Base-by-base conservation (phyloP, 2,329 filamentous ascomycete genomes). In the Phoma sp. region DNA sequence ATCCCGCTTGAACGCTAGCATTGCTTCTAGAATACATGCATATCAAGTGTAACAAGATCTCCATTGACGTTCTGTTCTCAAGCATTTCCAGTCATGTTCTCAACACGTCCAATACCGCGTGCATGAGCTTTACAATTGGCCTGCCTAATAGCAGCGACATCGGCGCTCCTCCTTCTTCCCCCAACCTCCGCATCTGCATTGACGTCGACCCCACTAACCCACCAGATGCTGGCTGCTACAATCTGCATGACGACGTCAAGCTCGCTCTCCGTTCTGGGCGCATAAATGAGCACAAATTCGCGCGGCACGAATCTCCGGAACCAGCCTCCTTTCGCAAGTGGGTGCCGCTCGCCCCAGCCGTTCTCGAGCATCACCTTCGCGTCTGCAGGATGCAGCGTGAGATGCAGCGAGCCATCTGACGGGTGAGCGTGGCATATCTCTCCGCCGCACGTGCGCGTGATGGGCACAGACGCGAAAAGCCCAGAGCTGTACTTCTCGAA, bases 401-500 rank as follows among this genome's bases (percentile, higher is more conserved):
- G 80, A 73, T 96, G 91, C 82, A 95, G 80, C 3, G 86, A 89
- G 57, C 88, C 84, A 61, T 95, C 91, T 23, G 82, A 86, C 43
- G 87, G 84, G 74, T 96, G 91, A 9, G 91, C 85, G 71, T 96
- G 91, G 65, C 86, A 89, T 38, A 96, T 83, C 75, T 96, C 91
- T n/a, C 90, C 90, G 62, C 88, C 84, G 64, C 88, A 91, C 9
- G 86, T 90, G 27, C 84, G 83, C 68, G 88, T 88, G 58, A 88
- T 79, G 0, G 88, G 87, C 45, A 83, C 79, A 2, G 77, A 79
- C 1, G 88, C 83, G 73, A 93, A 95, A 0, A 96, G 80, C 0
- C 88, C 90, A 5, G 90, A 82, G 37, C 89, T 89, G 68, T 93
- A 87, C 77, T 93, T 93, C 74, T 95, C 91, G 62, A 95, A 87